phyloP scores from a whole-genome alignment of 495 filamentous ascomycete species.

The Gamarada debralockiae region DNA sequence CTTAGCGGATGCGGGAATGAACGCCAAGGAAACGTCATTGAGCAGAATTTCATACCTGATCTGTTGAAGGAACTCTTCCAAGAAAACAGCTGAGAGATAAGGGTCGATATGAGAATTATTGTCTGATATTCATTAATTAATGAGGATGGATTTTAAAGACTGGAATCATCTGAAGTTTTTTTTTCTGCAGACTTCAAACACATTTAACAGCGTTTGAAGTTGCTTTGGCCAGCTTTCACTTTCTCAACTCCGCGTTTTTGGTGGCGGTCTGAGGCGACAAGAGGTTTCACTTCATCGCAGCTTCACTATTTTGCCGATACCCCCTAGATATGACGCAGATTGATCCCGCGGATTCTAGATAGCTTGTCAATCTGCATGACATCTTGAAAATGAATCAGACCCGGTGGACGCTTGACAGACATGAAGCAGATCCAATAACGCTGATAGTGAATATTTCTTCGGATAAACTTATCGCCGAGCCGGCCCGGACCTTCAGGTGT shows the following conservation, averaged over 20 bases:
- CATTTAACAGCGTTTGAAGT: not conserved
- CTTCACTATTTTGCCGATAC: not conserved
- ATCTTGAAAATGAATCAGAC: too few relatives aligned
- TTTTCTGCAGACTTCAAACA: not conserved
- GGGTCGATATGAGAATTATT: too few relatives aligned
- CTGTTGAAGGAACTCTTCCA: too few relatives aligned
- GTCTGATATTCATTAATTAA: too few relatives aligned
- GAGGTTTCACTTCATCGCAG: slow-evolving; percentile 9
- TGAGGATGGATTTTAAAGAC: too few relatives aligned
- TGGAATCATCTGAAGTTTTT: not conserved
- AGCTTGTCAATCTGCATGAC: too few relatives aligned
- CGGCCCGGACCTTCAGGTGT: not conserved
- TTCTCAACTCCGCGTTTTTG: not conserved
- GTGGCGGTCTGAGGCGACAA: slow-evolving; percentile 7
- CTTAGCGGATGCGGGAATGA: too few relatives aligned
- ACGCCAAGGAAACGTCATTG: not conserved
- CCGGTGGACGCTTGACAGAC: too few relatives aligned
- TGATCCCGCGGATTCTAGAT: not conserved
- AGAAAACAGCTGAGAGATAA: not conserved
- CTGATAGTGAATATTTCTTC: too few relatives aligned
- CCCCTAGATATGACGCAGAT: not conserved
- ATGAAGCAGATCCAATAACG: too few relatives aligned
- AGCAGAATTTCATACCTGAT: too few relatives aligned
- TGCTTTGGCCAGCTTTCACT: slow-evolving; percentile 15
- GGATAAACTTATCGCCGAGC: too few relatives aligned